A percentile compares a stretch with the other conserved stretches of the same genome.
Conservation (phyloP, 148 eudicot genomes). For the Persicaria tinctoria region DNA sequence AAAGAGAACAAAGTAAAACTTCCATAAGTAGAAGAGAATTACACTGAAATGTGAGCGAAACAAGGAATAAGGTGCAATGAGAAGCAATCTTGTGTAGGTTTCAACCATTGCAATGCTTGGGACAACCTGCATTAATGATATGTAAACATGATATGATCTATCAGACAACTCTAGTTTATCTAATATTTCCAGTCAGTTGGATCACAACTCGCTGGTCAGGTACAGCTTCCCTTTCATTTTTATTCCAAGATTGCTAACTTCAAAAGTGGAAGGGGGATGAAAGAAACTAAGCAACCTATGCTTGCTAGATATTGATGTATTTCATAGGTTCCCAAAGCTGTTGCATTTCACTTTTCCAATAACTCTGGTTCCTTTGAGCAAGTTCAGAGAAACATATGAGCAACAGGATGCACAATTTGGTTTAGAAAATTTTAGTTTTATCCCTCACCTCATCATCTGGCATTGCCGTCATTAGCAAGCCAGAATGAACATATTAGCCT, state of each 20-base stretch:
- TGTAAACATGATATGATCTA: neutral
- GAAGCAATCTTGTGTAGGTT: conserved; percentile 85
- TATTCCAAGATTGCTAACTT: neutral
- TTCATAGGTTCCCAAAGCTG: neutral
- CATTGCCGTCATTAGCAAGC: neutral
- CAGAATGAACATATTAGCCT: neutral
- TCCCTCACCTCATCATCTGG: neutral
- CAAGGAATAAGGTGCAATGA: conserved; percentile 77
- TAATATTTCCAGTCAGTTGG: neutral
- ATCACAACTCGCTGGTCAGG: neutral
- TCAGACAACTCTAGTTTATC: neutral
- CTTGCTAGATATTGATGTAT: neutral
- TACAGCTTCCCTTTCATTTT: neutral
- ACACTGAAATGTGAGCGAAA: conserved; percentile 90
- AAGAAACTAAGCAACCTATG: neutral
- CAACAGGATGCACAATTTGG: neutral
- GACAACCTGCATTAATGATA: conserved; percentile 51
- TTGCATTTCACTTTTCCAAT: neutral
- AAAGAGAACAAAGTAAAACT: neutral
- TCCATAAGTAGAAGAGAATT: conserved; percentile 22
- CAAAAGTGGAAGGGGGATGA: neutral
- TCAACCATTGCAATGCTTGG: conserved; percentile 99
- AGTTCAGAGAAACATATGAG: neutral
- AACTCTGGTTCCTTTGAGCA: neutral
- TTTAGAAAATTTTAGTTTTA: neutral